Percentiles rank a stretch among this genome's conserved stretches.
Evolutionary conservation across 2,329 filamentous ascomycete genomes (phyloP).

Genomic region (Sporothrix variecibatus): DNA sequence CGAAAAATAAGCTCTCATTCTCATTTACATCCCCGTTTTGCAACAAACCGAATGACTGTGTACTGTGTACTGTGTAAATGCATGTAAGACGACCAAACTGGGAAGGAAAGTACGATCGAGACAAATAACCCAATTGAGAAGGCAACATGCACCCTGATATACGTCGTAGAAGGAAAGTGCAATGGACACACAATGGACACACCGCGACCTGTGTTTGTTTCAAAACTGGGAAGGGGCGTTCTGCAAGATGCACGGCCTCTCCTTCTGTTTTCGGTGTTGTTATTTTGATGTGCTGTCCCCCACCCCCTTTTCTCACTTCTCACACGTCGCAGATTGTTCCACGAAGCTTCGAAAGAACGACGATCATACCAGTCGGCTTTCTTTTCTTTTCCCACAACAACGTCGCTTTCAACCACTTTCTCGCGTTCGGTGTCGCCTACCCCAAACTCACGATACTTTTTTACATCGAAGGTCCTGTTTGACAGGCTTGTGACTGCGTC

Average conservation of each 20-base stretch:
- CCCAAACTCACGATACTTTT: not conserved
- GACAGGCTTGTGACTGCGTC: not conserved
- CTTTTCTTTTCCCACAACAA: not conserved
- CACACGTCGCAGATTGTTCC: slow-evolving; percentile 33
- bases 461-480: not conserved
- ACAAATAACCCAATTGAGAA: not conserved
- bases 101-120: not conserved
- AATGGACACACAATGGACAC: not conserved
- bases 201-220: not conserved
- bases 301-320: not conserved
- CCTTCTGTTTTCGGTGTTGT: not conserved
- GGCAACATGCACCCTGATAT: not conserved
- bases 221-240: not conserved
- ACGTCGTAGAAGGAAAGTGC: slow-evolving; percentile 1
- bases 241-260: not conserved
- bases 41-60: not conserved
- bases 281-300: not conserved
- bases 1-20: not conserved
- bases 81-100: not conserved
- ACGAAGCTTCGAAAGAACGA: slow-evolving; percentile 33
- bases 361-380: slow-evolving; percentile 32
- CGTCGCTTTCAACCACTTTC: not conserved
- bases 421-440: not conserved
- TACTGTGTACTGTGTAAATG: not conserved
- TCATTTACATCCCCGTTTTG: not conserved